Evolutionary conservation across 441 rosid species (phyloP).

Genomic region (Syzygium malaccense): DNA sequence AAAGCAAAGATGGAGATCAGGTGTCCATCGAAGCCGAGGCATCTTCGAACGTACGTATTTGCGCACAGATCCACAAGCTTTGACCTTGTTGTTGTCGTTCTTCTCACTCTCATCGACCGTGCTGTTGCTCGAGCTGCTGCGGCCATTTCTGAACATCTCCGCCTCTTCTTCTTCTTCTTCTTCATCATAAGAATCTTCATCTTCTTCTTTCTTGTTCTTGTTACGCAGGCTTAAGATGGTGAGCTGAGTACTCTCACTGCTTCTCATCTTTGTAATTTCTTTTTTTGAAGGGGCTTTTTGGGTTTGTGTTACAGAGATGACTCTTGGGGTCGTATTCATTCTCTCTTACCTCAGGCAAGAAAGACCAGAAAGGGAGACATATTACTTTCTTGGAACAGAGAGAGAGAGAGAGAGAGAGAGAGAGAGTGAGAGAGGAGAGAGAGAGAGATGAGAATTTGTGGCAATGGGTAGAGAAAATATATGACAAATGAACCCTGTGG

Average conservation of each 20-base stretch:
- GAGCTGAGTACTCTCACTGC: not conserved
- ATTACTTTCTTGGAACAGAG: not conserved
- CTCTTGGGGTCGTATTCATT: slow-evolving; percentile 5
- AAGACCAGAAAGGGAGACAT: not conserved
- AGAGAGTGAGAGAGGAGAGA: not conserved
- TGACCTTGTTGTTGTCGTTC: slow-evolving; percentile 9
- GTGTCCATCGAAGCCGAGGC: slow-evolving; percentile 90
- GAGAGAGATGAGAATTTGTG: slow-evolving; percentile 2
- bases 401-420: not conserved
- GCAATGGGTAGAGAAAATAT: not conserved
- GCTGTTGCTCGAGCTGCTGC: slow-evolving; percentile 46
- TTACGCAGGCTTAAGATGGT: slow-evolving; percentile 16
- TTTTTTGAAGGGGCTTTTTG: not conserved
- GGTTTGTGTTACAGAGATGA: not conserved
- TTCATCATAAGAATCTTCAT: slow-evolving; percentile 17
- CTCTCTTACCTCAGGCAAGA: not conserved
- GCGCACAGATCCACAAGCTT: slow-evolving; percentile 50
- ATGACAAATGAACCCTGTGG: slow-evolving; percentile 19
- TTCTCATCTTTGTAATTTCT: not conserved
- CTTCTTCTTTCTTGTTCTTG: slow-evolving; percentile 13
- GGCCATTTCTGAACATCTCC: slow-evolving; percentile 13
- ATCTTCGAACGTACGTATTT: slow-evolving; percentile 75
- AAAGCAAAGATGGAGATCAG: slow-evolving; percentile 91
- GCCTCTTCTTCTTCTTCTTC: slow-evolving; percentile 18
- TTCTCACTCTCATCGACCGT: slow-evolving; percentile 40